A percentile compares a stretch with the other conserved stretches of the same genome.
These are phyloP conservation scores for Fusarium proliferatum DNA, from an alignment of 2,329 filamentous ascomycete genomes.

Conservation along the genomic window DNA sequence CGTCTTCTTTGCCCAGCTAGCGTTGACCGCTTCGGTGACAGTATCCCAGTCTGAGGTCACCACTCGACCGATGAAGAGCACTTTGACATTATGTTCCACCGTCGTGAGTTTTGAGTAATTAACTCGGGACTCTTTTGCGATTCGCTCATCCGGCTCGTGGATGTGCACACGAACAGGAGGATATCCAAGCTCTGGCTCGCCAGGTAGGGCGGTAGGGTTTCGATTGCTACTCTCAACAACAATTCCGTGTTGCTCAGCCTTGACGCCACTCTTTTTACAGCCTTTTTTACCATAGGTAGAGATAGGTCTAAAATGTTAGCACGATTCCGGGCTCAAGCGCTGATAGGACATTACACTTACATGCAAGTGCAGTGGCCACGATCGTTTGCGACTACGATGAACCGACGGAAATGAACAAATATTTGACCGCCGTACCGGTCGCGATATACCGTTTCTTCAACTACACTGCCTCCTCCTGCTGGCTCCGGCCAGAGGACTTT, in stretches of 20 bases:
- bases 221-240: conserved; percentile 53
- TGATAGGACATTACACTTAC: conserved; percentile 52
- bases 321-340: neutral
- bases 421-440: conserved; percentile 54
- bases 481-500: conserved; percentile 68
- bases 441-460: conserved; percentile 49
- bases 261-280: conserved; percentile 65
- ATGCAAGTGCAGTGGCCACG: conserved; percentile 67
- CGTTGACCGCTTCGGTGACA: conserved; percentile 59
- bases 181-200: conserved; percentile 63
- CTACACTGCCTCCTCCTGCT: conserved; percentile 52
- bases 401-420: conserved; percentile 63
- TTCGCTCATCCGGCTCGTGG: conserved; percentile 55
- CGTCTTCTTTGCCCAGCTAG: conserved; percentile 61
- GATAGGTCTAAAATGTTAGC: conserved; percentile 59
- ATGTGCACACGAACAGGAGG: conserved; percentile 58
- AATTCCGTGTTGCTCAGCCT: conserved; percentile 65
- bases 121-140: conserved; percentile 63
- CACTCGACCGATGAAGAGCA: conserved; percentile 67
- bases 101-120: conserved; percentile 68
- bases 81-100: conserved; percentile 67
- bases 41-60: conserved; percentile 52
- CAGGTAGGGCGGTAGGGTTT: conserved; percentile 48
- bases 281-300: conserved; percentile 64
- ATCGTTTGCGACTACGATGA: conserved; percentile 64